Conservation (phyloP, 805 yeast species). For the Candida loeiensis region DNA sequence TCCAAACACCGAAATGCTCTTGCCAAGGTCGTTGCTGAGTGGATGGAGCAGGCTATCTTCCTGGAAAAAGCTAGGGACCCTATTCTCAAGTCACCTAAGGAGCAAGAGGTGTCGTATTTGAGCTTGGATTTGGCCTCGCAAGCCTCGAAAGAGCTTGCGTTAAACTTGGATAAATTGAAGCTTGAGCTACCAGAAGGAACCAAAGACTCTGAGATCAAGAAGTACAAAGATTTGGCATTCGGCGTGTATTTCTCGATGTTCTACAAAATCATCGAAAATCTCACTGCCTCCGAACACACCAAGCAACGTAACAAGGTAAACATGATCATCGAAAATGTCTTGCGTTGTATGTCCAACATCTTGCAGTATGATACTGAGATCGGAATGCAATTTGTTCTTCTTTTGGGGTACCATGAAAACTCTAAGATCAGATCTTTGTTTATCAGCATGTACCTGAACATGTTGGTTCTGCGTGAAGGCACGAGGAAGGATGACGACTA, state of each 20-base stretch:
- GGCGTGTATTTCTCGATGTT: conserved; percentile 64
- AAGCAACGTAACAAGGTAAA: conserved; percentile 51
- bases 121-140: conserved; percentile 62
- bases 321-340: conserved; percentile 57
- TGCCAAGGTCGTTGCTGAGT: conserved; percentile 45
- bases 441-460: conserved; percentile 71
- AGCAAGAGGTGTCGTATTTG: conserved; percentile 45
- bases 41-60: conserved; percentile 54
- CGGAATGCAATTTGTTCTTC: conserved; percentile 71
- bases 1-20: conserved; percentile 45
- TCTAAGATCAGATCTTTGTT: conserved; percentile 65
- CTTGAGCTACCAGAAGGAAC: conserved; percentile 58
- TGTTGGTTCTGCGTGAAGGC: conserved; percentile 24
- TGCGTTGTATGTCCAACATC: conserved; percentile 63
- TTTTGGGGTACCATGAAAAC: conserved; percentile 73
- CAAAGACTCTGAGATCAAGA: conserved; percentile 49
- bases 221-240: conserved; percentile 58
- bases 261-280: conserved; percentile 51
- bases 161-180: conserved; percentile 52
- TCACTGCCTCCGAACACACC: conserved; percentile 24
- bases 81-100: conserved; percentile 14
- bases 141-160: conserved; percentile 54
- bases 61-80: conserved; percentile 22
- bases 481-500: conserved; percentile 23
- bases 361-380: conserved; percentile 71